These are phyloP conservation scores for Xylaria sp. DNA, from an alignment of 2,329 filamentous ascomycete genomes.

Conservation along the genomic window DNA sequence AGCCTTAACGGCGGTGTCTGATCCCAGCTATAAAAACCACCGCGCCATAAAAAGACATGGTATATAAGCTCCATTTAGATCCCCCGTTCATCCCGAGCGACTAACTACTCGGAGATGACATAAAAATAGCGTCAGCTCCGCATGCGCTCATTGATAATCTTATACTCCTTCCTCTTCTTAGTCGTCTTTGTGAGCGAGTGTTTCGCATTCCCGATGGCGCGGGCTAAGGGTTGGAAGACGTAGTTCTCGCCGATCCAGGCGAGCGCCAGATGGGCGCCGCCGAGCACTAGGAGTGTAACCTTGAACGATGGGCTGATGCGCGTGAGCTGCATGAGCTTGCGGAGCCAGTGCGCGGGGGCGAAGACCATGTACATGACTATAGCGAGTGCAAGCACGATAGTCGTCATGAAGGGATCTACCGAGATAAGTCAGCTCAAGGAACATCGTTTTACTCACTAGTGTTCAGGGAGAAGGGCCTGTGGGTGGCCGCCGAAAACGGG, in stretches of 20 bases:
- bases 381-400: conserved; percentile 74
- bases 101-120: background rate
- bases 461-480: background rate
- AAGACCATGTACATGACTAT: conserved; percentile 85
- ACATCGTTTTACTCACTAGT: background rate
- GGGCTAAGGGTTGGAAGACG: conserved; percentile 76
- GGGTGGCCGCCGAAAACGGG: background rate
- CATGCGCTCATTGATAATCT: conserved; percentile 79
- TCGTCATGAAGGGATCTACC: conserved; percentile 85
- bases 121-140: conserved; percentile 47
- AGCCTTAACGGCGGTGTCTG: background rate
- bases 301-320: conserved; percentile 78
- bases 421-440: conserved; percentile 40
- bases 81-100: background rate
- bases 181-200: conserved; percentile 65
- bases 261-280: conserved; percentile 72
- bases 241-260: conserved; percentile 79
- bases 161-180: conserved; percentile 90
- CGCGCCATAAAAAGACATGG: background rate
- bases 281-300: conserved; percentile 76
- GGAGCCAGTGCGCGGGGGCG: conserved; percentile 75
- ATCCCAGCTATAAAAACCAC: background rate
- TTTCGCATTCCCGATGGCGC: conserved; percentile 71
- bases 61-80: background rate
- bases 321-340: conserved; percentile 85